Percentiles rank a stretch among this genome's conserved stretches.
These are phyloP conservation scores for Sesbania bispinosa DNA, from an alignment of 306 rosid species.

Conservation along the genomic window DNA sequence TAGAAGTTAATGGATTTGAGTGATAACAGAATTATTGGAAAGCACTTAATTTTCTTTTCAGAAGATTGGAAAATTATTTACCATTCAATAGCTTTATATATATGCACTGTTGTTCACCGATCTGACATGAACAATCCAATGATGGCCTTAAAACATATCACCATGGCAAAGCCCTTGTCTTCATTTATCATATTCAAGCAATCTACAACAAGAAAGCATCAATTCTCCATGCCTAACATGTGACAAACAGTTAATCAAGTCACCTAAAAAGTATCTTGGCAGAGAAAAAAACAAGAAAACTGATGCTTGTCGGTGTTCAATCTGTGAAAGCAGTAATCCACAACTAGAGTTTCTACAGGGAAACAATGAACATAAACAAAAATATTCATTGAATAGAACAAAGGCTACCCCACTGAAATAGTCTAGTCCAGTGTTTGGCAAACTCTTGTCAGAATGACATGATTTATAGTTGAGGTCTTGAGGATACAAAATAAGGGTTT, in stretches of 20 bases:
- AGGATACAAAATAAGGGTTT: background rate
- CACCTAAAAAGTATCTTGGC: conserved; percentile 17
- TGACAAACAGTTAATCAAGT: conserved; percentile 2
- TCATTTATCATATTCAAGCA: conserved; percentile 16
- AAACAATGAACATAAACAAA: background rate
- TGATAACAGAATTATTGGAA: background rate
- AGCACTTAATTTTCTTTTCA: background rate
- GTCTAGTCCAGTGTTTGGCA: background rate
- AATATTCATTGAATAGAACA: background rate
- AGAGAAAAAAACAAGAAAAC: conserved; percentile 13
- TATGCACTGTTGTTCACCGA: background rate
- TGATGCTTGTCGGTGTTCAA: conserved; percentile 23
- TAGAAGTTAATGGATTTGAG: conserved; percentile 15
- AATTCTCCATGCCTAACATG: conserved; percentile 20
- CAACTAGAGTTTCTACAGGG: background rate
- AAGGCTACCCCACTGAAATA: background rate
- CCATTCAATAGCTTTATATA: background rate
- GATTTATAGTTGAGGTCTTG: background rate
- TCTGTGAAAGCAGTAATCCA: conserved; percentile 7
- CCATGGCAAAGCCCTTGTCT: conserved; percentile 14
- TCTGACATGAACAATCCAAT: background rate
- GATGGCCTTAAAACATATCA: conserved; percentile 6
- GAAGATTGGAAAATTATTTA: background rate
- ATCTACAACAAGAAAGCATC: conserved; percentile 16
- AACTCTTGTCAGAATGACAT: background rate